These are phyloP conservation scores for Xanthoconium separans DNA, from an alignment of 1,284 basidiomycete genomes.

Conservation along the genomic window DNA sequence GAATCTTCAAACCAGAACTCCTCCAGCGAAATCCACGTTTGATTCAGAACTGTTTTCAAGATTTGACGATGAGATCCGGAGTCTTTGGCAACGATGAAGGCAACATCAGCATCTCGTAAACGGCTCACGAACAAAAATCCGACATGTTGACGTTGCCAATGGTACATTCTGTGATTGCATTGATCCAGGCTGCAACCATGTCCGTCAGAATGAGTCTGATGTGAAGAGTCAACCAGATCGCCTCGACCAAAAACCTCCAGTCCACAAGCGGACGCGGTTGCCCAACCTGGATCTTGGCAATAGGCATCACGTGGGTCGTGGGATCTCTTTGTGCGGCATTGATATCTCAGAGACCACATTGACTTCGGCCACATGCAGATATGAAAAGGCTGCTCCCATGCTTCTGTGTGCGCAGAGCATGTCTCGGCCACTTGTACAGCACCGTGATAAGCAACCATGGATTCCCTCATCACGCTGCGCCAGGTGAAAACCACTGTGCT, in stretches of 20 bases:
- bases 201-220: constrained; percentile 41
- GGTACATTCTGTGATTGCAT: constrained; percentile 11
- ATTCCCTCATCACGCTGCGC: constrained; percentile 30
- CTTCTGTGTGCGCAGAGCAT: constrained; percentile 44
- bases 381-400: constrained; percentile 47
- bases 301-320: constrained; percentile 39
- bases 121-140: constrained; percentile 43
- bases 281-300: constrained; percentile 43
- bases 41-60: constrained; percentile 38
- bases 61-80: constrained; percentile 39
- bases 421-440: constrained; percentile 34
- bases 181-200: constrained; percentile 30
- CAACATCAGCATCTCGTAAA: constrained; percentile 40
- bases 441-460: constrained; percentile 37
- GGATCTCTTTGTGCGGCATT: constrained; percentile 31
- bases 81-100: constrained; percentile 36
- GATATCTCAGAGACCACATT: constrained; percentile 23
- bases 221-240: constrained; percentile 43
- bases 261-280: constrained; percentile 46
- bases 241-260: constrained; percentile 45
- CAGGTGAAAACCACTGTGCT: constrained; percentile 33
- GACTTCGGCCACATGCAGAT: constrained; percentile 43
- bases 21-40: constrained; percentile 38
- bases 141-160: constrained; percentile 13
- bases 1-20: constrained; percentile 35